These are phyloP conservation scores for Talaromyces nanjingensis DNA, from an alignment of 495 filamentous ascomycete genomes.

Conservation along the genomic window DNA sequence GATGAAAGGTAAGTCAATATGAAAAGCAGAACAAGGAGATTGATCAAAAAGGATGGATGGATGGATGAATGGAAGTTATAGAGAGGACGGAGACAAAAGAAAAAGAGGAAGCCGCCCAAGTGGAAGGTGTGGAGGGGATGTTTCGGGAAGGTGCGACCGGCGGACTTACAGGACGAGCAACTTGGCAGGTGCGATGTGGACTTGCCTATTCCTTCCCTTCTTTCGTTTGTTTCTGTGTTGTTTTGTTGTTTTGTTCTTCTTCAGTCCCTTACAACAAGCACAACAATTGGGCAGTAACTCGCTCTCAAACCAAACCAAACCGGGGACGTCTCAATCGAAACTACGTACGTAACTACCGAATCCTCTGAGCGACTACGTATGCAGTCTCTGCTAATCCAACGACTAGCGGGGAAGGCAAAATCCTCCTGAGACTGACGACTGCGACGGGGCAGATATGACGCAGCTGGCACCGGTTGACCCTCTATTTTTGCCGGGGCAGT, in stretches of 20 bases:
- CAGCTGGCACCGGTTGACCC: conserved; percentile 1
- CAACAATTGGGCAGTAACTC: background rate
- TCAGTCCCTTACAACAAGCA: background rate
- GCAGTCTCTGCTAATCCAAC: background rate
- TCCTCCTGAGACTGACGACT: background rate
- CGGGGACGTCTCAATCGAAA: background rate
- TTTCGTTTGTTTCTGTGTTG: background rate
- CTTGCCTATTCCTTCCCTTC: background rate
- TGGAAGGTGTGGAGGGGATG: background rate
- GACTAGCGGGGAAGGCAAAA: conserved; percentile 4
- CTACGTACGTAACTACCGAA: background rate
- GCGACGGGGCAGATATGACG: background rate
- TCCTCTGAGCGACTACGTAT: background rate
- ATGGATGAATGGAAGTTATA: background rate
- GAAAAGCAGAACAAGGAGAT: background rate
- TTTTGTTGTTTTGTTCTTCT: background rate
- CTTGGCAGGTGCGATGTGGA: background rate
- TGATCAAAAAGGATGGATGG: background rate
- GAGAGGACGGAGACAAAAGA: background rate
- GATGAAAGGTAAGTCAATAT: background rate
- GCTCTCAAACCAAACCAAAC: background rate
- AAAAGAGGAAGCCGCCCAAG: background rate
- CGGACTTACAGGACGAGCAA: background rate
- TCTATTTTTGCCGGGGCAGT: background rate
- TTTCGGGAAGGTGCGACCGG: conserved; percentile 3